These are phyloP conservation scores for Fusarium sp. DNA, from an alignment of 2,329 filamentous ascomycete genomes.

Conservation along the genomic window DNA sequence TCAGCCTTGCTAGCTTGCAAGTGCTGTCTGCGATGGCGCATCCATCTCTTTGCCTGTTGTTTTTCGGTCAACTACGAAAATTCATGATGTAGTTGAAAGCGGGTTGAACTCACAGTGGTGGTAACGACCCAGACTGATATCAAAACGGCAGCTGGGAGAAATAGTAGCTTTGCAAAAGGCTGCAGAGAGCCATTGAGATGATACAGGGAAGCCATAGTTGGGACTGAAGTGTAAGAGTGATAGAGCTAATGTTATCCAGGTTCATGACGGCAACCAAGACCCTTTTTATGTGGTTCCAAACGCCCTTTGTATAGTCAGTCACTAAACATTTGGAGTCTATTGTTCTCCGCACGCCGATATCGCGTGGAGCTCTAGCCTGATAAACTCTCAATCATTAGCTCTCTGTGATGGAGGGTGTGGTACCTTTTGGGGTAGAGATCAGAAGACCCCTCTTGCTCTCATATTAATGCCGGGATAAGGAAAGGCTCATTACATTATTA, in stretches of 20 bases:
- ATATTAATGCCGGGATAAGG: slow-evolving; percentile 18
- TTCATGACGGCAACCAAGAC: background rate
- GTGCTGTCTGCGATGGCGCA: slow-evolving; percentile 16
- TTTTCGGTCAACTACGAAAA: background rate
- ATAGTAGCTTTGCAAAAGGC: slow-evolving; percentile 4
- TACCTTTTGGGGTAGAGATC: slow-evolving; percentile 12
- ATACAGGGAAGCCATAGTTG: background rate
- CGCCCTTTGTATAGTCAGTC: background rate
- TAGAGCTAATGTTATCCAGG: background rate
- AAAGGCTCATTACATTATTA: slow-evolving; percentile 43
- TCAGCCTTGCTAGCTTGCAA: background rate
- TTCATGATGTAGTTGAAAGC: background rate
- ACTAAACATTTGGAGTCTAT: background rate
- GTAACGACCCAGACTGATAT: slow-evolving; percentile 15
- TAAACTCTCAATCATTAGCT: slow-evolving; percentile 2
- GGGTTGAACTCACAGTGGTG: slow-evolving; percentile 6
- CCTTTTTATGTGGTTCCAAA: background rate
- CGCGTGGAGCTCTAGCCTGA: slow-evolving; percentile 19
- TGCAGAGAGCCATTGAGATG: background rate
- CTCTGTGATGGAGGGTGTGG: slow-evolving; percentile 1
- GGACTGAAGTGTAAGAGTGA: too few species aligned
- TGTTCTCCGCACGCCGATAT: slow-evolving; percentile 31
- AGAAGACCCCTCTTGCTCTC: slow-evolving; percentile 6
- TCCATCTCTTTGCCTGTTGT: slow-evolving; percentile 33
- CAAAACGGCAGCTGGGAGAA: slow-evolving; percentile 13